These are phyloP conservation scores for Fusarium sp. DNA, from an alignment of 2,329 filamentous ascomycete species.

Conservation along the genomic window DNA sequence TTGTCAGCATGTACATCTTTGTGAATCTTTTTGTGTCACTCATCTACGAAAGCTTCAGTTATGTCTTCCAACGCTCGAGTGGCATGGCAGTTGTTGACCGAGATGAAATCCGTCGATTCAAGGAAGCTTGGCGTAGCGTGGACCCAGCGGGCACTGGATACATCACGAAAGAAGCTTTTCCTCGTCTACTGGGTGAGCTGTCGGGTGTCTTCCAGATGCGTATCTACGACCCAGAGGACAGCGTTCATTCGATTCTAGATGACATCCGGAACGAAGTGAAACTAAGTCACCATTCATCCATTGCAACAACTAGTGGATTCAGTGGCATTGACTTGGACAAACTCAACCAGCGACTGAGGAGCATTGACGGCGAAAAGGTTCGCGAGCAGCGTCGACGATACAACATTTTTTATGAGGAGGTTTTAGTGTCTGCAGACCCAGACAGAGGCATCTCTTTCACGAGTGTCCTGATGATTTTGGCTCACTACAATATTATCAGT, in stretches of 20 bases:
- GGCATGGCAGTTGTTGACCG: conserved; percentile 91
- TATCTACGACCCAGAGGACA: conserved; percentile 93
- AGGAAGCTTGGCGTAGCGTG: conserved; percentile 97
- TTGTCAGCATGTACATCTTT: conserved; percentile 99
- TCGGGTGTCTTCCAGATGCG: conserved; percentile 98
- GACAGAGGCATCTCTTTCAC: conserved; percentile 94
- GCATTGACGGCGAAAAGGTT: conserved; percentile 83
- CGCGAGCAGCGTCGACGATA: conserved; percentile 82
- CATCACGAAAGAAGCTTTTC: conserved; percentile 91
- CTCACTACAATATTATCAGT: conserved; percentile 98
- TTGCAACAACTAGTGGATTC: conserved; percentile 66
- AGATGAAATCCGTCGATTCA: conserved; percentile 96
- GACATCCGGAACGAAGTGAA: conserved; percentile 77
- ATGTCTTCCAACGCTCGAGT: conserved; percentile 97
- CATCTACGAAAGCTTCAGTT: conserved; percentile 99
- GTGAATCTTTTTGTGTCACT: conserved; percentile 98
- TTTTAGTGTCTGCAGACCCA: conserved; percentile 91
- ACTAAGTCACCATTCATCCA: conserved; percentile 68
- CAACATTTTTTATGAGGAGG: conserved; percentile 97
- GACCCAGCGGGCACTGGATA: conserved; percentile 93
- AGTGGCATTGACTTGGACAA: conserved; percentile 80
- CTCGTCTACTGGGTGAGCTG: conserved; percentile 88
- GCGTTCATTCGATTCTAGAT: conserved; percentile 88
- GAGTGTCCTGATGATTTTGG: conserved; percentile 92
- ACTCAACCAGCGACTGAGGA: conserved; percentile 79